These are phyloP conservation scores for Metschnikowia chrysomelidarum DNA, from an alignment of 805 yeast genomes.

Conservation along the genomic window DNA sequence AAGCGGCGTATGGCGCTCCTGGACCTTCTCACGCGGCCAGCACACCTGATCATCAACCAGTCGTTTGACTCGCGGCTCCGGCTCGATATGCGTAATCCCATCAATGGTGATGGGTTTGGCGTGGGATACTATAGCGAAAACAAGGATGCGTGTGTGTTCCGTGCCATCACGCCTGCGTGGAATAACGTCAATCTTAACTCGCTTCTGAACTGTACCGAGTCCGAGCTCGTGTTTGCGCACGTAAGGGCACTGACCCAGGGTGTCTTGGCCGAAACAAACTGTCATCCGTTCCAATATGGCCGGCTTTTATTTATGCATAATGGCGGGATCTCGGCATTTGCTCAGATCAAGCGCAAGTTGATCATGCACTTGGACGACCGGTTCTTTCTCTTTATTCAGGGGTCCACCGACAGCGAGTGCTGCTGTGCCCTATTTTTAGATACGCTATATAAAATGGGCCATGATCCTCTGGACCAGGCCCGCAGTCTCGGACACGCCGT, in stretches of 20 bases:
- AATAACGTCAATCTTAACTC: slow-evolving; percentile 87
- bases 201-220: slow-evolving; percentile 82
- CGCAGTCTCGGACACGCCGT: slow-evolving; percentile 48
- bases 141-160: slow-evolving; percentile 85
- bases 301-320: slow-evolving; percentile 95
- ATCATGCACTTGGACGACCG: slow-evolving; percentile 74
- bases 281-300: slow-evolving; percentile 93
- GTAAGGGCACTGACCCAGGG: slow-evolving; percentile 97
- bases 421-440: slow-evolving; percentile 87
- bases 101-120: slow-evolving; percentile 98
- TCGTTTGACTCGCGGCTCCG: slow-evolving; percentile 88
- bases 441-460: slow-evolving; percentile 70
- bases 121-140: slow-evolving; percentile 75
- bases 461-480: slow-evolving; percentile 51
- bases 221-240: slow-evolving; percentile 86
- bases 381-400: slow-evolving; percentile 79
- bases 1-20: slow-evolving; percentile 84
- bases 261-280: slow-evolving; percentile 88
- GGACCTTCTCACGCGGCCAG: slow-evolving; percentile 88
- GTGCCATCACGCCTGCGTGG: slow-evolving; percentile 98
- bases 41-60: slow-evolving; percentile 95
- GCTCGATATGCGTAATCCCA: slow-evolving; percentile 85
- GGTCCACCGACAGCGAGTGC: slow-evolving; percentile 95
- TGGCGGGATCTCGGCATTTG: slow-evolving; percentile 81
- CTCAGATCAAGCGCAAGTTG: slow-evolving; percentile 67